Percentiles rank a stretch among this genome's conserved stretches.
phyloP scores from a whole-genome alignment of 2,329 filamentous ascomycete genomes.

The Diaporthe longicolla region DNA sequence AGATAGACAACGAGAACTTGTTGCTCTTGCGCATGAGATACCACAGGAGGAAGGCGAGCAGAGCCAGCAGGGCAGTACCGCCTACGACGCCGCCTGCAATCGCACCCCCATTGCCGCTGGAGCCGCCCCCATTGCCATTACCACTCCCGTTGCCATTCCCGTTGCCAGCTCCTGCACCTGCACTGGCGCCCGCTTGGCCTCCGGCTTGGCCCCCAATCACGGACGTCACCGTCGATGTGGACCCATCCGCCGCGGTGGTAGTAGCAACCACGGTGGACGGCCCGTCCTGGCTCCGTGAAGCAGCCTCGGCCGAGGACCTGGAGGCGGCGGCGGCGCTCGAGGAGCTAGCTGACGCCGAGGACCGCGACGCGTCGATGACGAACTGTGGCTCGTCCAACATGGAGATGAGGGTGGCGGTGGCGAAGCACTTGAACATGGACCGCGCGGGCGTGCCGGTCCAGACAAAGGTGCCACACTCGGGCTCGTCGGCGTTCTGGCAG shows the following conservation, averaged over 20 bases:
- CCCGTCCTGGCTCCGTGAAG: conserved; percentile 31
- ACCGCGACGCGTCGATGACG: conserved; percentile 50
- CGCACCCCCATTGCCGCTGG: conserved; percentile 27
- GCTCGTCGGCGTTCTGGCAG: conserved; percentile 50
- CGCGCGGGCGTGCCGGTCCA: conserved; percentile 53
- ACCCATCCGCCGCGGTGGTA: conserved; percentile 40
- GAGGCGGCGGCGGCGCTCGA: conserved; percentile 32
- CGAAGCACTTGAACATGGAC: conserved; percentile 55
- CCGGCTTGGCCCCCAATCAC: conserved; percentile 35
- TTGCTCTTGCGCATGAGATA: conserved; percentile 47
- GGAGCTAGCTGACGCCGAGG: conserved; percentile 40
- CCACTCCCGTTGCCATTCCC: neutral
- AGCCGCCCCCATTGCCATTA: neutral
- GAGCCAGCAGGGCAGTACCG: conserved; percentile 46
- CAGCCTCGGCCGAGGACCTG: conserved; percentile 26
- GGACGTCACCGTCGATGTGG: conserved; percentile 38
- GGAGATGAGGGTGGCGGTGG: conserved; percentile 47
- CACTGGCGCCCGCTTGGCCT: conserved; percentile 32
- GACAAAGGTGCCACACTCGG: conserved; percentile 54
- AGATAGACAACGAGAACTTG: conserved; percentile 40
- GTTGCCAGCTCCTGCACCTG: conserved; percentile 9
- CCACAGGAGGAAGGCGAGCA: conserved; percentile 46
- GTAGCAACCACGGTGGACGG: conserved; percentile 41
- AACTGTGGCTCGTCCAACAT: conserved; percentile 54
- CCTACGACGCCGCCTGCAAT: conserved; percentile 52